These are phyloP conservation scores for Liriodendron chinense DNA, from an alignment of 164 flowering plant species.

Conservation along the genomic window DNA sequence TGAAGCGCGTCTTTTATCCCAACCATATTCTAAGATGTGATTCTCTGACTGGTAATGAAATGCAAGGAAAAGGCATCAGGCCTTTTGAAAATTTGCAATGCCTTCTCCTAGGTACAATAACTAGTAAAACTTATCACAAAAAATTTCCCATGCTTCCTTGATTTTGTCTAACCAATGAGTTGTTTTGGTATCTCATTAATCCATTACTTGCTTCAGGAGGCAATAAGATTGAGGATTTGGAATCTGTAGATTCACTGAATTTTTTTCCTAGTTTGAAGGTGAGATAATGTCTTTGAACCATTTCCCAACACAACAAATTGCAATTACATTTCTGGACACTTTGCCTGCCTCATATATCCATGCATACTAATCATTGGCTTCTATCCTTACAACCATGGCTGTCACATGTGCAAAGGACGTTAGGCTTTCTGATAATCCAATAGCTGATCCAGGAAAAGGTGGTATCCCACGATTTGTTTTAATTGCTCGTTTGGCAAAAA, in stretches of 20 bases:
- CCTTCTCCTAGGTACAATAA: slow-evolving; percentile 74
- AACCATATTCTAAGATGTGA: slow-evolving; percentile 17
- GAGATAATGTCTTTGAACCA: slow-evolving; percentile 24
- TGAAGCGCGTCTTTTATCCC: slow-evolving; percentile 56
- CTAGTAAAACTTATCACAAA: background rate
- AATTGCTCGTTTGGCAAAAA: slow-evolving; percentile 77
- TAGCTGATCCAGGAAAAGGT: slow-evolving; percentile 72
- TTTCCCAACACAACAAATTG: background rate
- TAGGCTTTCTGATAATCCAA: slow-evolving; percentile 87
- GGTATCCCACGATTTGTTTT: slow-evolving; percentile 74
- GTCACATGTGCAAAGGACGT: slow-evolving; percentile 51
- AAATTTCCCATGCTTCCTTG: background rate
- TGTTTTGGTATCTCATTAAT: slow-evolving; percentile 5
- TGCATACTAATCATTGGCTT: background rate
- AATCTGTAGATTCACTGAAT: slow-evolving; percentile 71
- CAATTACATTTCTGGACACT: background rate
- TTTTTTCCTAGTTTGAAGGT: slow-evolving; percentile 73
- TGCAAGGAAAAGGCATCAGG: slow-evolving; percentile 20
- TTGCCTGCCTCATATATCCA: background rate
- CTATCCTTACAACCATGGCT: slow-evolving; percentile 10
- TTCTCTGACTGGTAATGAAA: slow-evolving; percentile 20
- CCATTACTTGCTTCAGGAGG: slow-evolving; percentile 51
- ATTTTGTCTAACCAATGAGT: background rate
- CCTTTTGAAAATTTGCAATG: slow-evolving; percentile 70
- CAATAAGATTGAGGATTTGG: slow-evolving; percentile 65